phyloP scores from a whole-genome alignment of 495 filamentous ascomycete genomes.

The Tuber aestivum region DNA sequence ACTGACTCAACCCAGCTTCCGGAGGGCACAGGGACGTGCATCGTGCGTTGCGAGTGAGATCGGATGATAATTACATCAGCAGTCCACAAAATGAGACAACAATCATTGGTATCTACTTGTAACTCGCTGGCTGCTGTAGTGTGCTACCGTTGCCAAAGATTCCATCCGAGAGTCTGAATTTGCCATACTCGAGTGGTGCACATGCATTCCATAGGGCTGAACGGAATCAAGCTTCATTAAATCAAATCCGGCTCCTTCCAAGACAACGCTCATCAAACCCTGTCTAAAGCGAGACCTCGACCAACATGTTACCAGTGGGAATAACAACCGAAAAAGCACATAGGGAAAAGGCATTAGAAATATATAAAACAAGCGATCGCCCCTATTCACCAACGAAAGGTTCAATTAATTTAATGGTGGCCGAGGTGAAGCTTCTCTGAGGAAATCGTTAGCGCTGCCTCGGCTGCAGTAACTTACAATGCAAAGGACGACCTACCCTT shows the following conservation, averaged over 20 bases:
- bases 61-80: background rate
- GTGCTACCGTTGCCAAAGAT: background rate
- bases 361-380: background rate
- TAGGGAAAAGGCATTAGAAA: background rate
- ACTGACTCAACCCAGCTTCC: background rate
- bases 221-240: background rate
- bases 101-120: background rate
- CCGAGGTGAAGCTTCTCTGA: conserved; percentile 38
- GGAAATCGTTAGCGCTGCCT: conserved; percentile 4
- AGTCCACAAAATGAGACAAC: background rate
- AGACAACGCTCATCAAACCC: background rate
- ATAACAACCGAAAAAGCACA: background rate
- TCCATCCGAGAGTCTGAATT: background rate
- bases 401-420: conserved; percentile 22
- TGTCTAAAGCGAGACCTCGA: background rate
- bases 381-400: background rate
- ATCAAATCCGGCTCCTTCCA: background rate
- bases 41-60: background rate
- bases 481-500: conserved; percentile 24
- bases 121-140: background rate
- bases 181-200: background rate
- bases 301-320: background rate
- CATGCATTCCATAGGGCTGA: background rate
- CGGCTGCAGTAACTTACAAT: background rate
- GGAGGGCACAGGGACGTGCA: background rate